phyloP scores from a whole-genome alignment of 805 yeast genomes.

The Hanseniaspora guilliermondii region DNA sequence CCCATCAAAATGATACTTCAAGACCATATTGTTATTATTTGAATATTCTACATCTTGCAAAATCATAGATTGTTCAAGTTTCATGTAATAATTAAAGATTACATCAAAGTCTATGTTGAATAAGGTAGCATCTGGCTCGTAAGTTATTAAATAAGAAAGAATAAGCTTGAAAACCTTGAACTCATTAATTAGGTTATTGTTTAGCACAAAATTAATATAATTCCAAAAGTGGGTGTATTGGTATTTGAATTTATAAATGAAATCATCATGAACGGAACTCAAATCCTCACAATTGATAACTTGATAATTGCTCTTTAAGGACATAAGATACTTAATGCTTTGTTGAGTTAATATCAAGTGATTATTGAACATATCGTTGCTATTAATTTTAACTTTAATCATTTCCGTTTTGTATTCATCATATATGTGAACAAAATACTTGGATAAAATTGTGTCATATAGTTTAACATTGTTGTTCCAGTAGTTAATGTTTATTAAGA shows the following conservation, averaged over 20 bases:
- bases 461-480: conserved; percentile 1
- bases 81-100: conserved; percentile 6
- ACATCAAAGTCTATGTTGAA: conserved; percentile 4
- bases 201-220: background rate
- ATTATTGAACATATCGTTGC: background rate
- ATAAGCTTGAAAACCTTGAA: conserved; percentile 1
- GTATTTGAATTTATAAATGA: background rate
- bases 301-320: background rate
- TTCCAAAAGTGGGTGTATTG: conserved; percentile 8
- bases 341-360: background rate
- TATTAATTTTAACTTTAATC: background rate
- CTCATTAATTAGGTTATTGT: background rate
- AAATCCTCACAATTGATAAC: background rate
- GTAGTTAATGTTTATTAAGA: conserved; percentile 4
- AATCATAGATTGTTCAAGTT: conserved; percentile 10
- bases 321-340: background rate
- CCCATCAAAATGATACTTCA: conserved; percentile 4
- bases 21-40: background rate
- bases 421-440: background rate
- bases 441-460: conserved; percentile 5
- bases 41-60: conserved; percentile 7
- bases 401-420: background rate
- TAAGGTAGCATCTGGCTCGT: background rate
- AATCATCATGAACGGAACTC: background rate
- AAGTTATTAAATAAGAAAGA: background rate